Conservation (phyloP, 31 red algal species). For the Asparagopsis taxiformis region DNA sequence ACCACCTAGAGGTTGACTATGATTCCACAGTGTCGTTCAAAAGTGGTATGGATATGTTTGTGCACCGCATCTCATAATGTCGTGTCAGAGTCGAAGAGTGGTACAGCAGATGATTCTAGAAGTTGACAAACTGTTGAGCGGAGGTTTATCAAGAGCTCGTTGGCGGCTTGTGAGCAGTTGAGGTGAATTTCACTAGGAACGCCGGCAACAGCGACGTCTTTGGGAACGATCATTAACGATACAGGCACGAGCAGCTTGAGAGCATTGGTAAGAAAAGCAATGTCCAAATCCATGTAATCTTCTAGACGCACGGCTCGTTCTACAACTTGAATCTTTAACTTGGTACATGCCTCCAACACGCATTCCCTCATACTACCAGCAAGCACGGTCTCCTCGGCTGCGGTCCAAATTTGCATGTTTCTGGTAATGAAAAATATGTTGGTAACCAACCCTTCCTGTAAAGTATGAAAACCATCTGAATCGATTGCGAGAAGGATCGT, state of each 20-base stretch:
- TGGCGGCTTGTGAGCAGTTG: background rate
- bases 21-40: constrained; percentile 28
- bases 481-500: constrained; percentile 38
- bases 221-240: constrained; percentile 15
- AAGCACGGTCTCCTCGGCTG: constrained; percentile 21
- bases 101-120: background rate
- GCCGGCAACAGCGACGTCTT: background rate
- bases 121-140: constrained; percentile 1
- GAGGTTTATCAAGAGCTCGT: background rate
- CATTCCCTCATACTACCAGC: constrained; percentile 28
- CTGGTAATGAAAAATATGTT: constrained; percentile 49
- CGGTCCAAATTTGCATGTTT: constrained; percentile 25
- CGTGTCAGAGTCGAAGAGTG: background rate
- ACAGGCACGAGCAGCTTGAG: constrained; percentile 24
- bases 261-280: constrained; percentile 54
- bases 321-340: constrained; percentile 10
- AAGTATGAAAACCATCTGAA: constrained; percentile 16
- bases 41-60: constrained; percentile 43
- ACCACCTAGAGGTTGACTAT: constrained; percentile 20
- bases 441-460: constrained; percentile 40
- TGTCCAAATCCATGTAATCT: constrained; percentile 20
- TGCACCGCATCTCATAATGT: constrained; percentile 6
- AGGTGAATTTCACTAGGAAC: background rate
- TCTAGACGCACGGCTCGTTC: constrained; percentile 17
- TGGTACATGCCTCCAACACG: constrained; percentile 27